Conservation (phyloP, 805 yeast species). For the Candida krabiensis region DNA sequence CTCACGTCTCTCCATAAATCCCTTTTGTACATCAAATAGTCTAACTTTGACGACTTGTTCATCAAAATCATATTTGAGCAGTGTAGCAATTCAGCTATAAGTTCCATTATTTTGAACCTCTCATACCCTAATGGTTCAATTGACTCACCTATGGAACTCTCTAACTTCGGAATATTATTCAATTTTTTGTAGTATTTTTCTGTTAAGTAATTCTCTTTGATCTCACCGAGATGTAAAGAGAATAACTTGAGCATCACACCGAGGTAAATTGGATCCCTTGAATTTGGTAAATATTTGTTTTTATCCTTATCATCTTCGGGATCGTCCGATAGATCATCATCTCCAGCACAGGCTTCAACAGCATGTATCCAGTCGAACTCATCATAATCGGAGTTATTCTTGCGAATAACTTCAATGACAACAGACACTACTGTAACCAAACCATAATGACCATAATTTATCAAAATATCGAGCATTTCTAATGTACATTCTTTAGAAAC, state of each 20-base stretch:
- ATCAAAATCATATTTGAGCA: conserved; percentile 93
- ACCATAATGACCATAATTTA: conserved; percentile 73
- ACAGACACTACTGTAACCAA: conserved; percentile 92
- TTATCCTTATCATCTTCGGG: neutral
- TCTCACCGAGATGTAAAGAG: conserved; percentile 43
- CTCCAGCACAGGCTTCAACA: conserved; percentile 20
- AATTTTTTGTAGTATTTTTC: conserved; percentile 31
- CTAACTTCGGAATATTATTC: conserved; percentile 29
- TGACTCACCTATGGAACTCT: conserved; percentile 56
- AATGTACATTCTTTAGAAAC: conserved; percentile 70
- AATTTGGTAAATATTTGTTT: conserved; percentile 64
- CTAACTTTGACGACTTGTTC: conserved; percentile 70
- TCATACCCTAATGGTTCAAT: conserved; percentile 85
- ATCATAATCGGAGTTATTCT: conserved; percentile 95
- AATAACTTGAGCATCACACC: conserved; percentile 82
- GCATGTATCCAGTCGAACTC: conserved; percentile 37
- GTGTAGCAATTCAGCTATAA: conserved; percentile 90
- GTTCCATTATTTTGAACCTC: conserved; percentile 83
- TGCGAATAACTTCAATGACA: conserved; percentile 87
- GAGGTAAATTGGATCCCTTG: conserved; percentile 88
- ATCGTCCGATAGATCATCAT: conserved; percentile 9
- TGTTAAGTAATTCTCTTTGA: conserved; percentile 32
- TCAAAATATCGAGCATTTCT: conserved; percentile 71
- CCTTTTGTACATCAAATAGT: conserved; percentile 61
- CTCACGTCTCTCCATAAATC: conserved; percentile 66